Evolutionary conservation across 495 filamentous ascomycete species (phyloP).

Genomic region (Aspergillus sclerotiicarbonarius): DNA sequence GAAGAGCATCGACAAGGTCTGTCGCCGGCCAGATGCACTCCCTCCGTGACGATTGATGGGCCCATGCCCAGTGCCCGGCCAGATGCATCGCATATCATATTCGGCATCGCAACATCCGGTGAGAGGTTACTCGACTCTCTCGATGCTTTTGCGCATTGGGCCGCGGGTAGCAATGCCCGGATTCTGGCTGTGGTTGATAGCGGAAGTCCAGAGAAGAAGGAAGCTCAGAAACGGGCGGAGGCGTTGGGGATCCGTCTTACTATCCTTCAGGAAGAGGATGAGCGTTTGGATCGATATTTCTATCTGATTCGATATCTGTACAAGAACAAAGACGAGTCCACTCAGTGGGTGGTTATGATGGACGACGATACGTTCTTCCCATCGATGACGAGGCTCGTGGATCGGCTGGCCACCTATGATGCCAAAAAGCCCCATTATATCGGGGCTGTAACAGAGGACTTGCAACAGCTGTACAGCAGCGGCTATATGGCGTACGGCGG

Average conservation of each 20-base stretch:
- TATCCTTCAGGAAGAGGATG: constrained; percentile 46
- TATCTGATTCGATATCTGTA: constrained; percentile 42
- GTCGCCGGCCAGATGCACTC: constrained; percentile 13
- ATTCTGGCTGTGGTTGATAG: constrained; percentile 52
- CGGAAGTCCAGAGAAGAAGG: constrained; percentile 9
- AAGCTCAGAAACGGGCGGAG: constrained; percentile 34
- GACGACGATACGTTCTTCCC: constrained; percentile 73
- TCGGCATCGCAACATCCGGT: constrained; percentile 60
- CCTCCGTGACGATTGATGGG: constrained; percentile 17
- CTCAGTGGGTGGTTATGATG: constrained; percentile 56
- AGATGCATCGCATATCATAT: constrained; percentile 54
- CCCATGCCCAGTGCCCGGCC: constrained; percentile 13
- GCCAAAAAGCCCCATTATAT: constrained; percentile 49
- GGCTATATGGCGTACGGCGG: constrained; percentile 57
- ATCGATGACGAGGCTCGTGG: constrained; percentile 46
- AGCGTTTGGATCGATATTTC: constrained; percentile 57
- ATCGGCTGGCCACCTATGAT: constrained; percentile 46
- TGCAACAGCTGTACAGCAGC: constrained; percentile 43
- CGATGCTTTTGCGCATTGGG: constrained; percentile 59
- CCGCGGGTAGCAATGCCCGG: constrained; percentile 50
- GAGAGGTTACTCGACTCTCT: constrained; percentile 55
- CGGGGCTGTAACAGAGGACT: constrained; percentile 53
- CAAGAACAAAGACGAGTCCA: constrained; percentile 25
- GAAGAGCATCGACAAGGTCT: constrained; percentile 11
- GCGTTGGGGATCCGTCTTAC: constrained; percentile 48